Evolutionary conservation across 176 grass and related monocot species (phyloP).

Genomic region (Cenchrus americanus): DNA sequence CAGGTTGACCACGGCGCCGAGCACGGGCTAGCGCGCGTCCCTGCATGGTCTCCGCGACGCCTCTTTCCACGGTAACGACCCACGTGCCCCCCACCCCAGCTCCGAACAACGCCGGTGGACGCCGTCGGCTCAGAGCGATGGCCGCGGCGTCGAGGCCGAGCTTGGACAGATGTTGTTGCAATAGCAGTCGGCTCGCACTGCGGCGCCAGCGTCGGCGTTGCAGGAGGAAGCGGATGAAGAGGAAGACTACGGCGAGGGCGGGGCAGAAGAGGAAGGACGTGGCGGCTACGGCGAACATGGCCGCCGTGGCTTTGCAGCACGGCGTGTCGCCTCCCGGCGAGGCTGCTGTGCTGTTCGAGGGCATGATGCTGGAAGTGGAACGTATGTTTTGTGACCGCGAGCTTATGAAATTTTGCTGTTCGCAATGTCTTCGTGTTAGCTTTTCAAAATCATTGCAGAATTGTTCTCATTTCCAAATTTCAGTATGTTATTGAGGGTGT

Average conservation of each 20-base stretch:
- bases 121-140: constrained; percentile 66
- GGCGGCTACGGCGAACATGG: constrained; percentile 42
- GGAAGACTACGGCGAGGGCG: constrained; percentile 52
- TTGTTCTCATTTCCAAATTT: no score
- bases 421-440: background rate
- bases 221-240: constrained; percentile 41
- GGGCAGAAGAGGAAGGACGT: constrained; percentile 51
- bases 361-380: constrained; percentile 29
- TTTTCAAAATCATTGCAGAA: background rate
- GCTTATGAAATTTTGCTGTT: background rate
- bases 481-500: no score
- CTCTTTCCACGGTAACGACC: no score
- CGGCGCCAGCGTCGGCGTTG: constrained; percentile 15
- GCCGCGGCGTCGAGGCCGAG: constrained; percentile 56
- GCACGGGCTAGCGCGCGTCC: no score
- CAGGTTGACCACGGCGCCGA: no score
- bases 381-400: no score
- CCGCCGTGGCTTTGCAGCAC: constrained; percentile 49
- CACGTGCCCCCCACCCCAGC: no score
- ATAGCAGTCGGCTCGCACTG: no score
- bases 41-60: no score
- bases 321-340: background rate
- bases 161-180: constrained; percentile 20
- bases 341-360: constrained; percentile 12
- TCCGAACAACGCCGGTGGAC: no score